phyloP scores from a whole-genome alignment of 192 early-diverging fungal species.

The Dissophora ornata region DNA sequence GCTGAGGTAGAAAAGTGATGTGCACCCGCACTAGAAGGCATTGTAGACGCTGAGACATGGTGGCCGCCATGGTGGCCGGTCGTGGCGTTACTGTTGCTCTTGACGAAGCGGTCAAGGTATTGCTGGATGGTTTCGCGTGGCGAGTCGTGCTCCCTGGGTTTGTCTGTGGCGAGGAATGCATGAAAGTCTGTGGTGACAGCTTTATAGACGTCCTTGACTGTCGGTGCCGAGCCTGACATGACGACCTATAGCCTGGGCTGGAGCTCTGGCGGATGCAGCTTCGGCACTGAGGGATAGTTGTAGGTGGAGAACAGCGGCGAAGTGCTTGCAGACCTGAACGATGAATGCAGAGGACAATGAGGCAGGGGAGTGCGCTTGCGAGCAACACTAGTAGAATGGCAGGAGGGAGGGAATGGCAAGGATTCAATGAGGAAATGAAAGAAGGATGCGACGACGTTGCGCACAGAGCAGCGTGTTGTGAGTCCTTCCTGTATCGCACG shows the following conservation, averaged over 20 bases:
- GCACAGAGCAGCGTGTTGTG: too few species aligned
- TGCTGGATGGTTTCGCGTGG: slow-evolving; percentile 30
- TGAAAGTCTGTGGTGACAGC: slow-evolving; percentile 34
- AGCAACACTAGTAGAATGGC: too few species aligned
- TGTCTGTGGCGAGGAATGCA: slow-evolving; percentile 13
- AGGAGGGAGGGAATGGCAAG: too few species aligned
- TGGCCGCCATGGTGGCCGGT: not conserved
- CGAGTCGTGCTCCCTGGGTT: slow-evolving; percentile 10
- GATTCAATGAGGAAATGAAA: not conserved
- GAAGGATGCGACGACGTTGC: not conserved
- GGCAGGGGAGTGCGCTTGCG: too few species aligned
- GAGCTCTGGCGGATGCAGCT: too few species aligned
- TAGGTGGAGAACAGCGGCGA: too few species aligned
- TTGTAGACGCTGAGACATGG: not conserved
- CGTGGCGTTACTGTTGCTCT: slow-evolving; percentile 1
- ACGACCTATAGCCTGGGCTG: too few species aligned
- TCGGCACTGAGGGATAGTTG: too few species aligned
- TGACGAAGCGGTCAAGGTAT: slow-evolving; percentile 45
- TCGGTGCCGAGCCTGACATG: slow-evolving; percentile 44
- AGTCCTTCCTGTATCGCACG: too few species aligned
- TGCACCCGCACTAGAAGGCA: slow-evolving; percentile 2
- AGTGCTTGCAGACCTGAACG: too few species aligned
- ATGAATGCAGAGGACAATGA: too few species aligned
- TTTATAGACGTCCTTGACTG: slow-evolving; percentile 49
- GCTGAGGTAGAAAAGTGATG: not conserved